Evolutionary conservation across 2,329 filamentous ascomycete genomes (phyloP), one percentile per base, ranked within the genome.

Genomic region (Aspergillus tamarii): DNA sequence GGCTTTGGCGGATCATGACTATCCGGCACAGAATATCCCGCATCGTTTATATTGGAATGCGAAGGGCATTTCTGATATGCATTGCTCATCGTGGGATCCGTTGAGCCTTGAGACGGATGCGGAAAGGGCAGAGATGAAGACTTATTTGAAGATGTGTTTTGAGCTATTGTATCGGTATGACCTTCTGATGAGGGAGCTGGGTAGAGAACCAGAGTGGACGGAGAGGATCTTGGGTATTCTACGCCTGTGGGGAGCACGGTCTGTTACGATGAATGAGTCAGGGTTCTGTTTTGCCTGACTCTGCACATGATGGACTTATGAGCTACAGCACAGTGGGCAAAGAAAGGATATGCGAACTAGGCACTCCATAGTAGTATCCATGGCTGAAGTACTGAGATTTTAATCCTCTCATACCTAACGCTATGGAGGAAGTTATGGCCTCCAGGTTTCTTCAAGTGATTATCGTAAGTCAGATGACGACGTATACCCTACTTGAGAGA

Each of bases 101-200:
- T 34, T 61, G 59, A n/a, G 34, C 19, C 26, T 43, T 23, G 34
- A 11, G 11, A 46, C 14, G 19, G 26, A 30, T 10, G 34, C n/a
- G 9, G 52, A 55, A 23, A 21, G 48, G n/a, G 14, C 7, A 21
- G 28, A 55, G 10, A 36, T 61, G 50, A 39, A 26, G 28, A 19
- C 45, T 11, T 61, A 61, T 36, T n/a, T 61, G 21, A 58, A 58
- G 12, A 36, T 46, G 45, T 62, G 60, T 26, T 61, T 57, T 48
- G 36, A 34, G 34, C 19, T 57, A 21, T 52, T 61, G 46, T 57
- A 59, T 30, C 28, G 48, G 3, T 60, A 63, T 52, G 53, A 60
- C 55, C 32, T 61, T 36, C 48, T 61, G 30, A 32, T 56, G 48
- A 55, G 43, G 11, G 52, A 36, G 21, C 2, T 54, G 30, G 30